Conservation (phyloP, 1,139 yeast genomes). For the Suhomyces terraborum region DNA sequence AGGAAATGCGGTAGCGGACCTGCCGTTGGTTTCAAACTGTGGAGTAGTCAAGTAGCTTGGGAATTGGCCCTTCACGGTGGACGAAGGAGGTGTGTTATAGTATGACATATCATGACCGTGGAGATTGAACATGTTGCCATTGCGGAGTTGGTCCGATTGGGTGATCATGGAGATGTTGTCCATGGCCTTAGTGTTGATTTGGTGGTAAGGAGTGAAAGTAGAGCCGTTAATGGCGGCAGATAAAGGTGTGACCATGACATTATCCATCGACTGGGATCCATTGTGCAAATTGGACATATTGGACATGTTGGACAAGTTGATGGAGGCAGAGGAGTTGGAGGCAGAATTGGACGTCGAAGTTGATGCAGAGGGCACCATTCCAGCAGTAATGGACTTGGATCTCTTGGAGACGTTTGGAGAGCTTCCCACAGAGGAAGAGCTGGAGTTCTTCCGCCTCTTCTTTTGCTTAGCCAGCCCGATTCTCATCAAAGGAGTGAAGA, state of each 20-base stretch:
- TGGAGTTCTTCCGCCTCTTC: slow-evolving; percentile 19
- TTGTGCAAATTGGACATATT: too few species aligned
- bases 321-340: background rate
- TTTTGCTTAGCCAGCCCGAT: slow-evolving; percentile 35
- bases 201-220: slow-evolving; percentile 25
- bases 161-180: slow-evolving; percentile 40
- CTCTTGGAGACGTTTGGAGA: slow-evolving; percentile 11
- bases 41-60: slow-evolving; percentile 18
- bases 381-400: slow-evolving; percentile 5
- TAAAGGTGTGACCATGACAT: slow-evolving; percentile 26
- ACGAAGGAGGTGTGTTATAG: slow-evolving; percentile 26
- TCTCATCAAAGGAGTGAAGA: slow-evolving; percentile 50
- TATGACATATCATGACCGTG: slow-evolving; percentile 8
- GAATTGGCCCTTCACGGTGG: slow-evolving; percentile 20
- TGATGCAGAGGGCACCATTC: too few species aligned
- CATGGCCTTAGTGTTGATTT: slow-evolving; percentile 37
- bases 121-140: slow-evolving; percentile 8
- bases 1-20: slow-evolving; percentile 7
- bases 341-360: background rate
- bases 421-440: slow-evolving; percentile 10
- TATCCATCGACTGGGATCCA: slow-evolving; percentile 12
- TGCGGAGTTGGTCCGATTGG: slow-evolving; percentile 11
- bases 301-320: background rate
- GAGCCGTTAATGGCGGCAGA: slow-evolving; percentile 22
- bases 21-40: slow-evolving; percentile 11